Conservation (phyloP, 1,284 basidiomycete species). For the Moniliella sp. region DNA sequence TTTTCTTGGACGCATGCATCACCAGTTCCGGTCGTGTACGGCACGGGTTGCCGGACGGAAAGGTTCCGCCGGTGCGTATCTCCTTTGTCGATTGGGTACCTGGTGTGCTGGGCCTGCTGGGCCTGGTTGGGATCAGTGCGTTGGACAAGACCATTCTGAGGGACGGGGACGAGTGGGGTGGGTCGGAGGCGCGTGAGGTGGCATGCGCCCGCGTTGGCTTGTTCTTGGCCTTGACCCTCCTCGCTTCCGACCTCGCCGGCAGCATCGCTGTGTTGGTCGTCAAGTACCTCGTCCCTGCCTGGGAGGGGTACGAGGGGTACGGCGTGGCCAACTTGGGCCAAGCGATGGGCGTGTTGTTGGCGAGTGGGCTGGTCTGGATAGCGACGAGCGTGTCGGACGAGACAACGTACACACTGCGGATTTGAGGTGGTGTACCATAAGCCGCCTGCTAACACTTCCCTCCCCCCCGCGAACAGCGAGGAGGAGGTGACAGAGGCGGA, state of each 20-base stretch:
- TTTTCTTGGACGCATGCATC: constrained; percentile 80
- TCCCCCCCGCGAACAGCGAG: too few relatives aligned
- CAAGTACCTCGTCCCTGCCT: constrained; percentile 60
- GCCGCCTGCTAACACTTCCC: too few relatives aligned
- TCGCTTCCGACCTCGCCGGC: constrained; percentile 85
- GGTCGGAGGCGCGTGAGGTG: constrained; percentile 42
- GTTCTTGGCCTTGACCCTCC: constrained; percentile 83
- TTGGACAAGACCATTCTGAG: constrained; percentile 80
- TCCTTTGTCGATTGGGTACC: constrained; percentile 83
- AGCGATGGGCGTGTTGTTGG: constrained; percentile 77
- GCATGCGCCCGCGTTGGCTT: constrained; percentile 74
- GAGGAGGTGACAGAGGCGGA: too few relatives aligned
- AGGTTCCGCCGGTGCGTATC: constrained; percentile 61
- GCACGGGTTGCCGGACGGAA: constrained; percentile 44
- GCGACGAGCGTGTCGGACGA: constrained; percentile 58
- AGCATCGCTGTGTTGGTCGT: constrained; percentile 70
- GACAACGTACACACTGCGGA: constrained; percentile 86
- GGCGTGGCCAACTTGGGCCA: constrained; percentile 83
- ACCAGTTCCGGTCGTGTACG: constrained; percentile 41
- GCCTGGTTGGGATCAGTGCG: constrained; percentile 74
- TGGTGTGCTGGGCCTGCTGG: constrained; percentile 74
- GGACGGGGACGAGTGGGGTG: constrained; percentile 38
- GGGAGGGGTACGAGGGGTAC: constrained; percentile 62
- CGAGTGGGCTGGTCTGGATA: constrained; percentile 61
- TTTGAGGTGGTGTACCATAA: too few relatives aligned